A percentile compares a stretch with the other conserved stretches of the same genome.
These are phyloP conservation scores for Talaromyces liani DNA, from an alignment of 495 filamentous ascomycete species.

Conservation along the genomic window DNA sequence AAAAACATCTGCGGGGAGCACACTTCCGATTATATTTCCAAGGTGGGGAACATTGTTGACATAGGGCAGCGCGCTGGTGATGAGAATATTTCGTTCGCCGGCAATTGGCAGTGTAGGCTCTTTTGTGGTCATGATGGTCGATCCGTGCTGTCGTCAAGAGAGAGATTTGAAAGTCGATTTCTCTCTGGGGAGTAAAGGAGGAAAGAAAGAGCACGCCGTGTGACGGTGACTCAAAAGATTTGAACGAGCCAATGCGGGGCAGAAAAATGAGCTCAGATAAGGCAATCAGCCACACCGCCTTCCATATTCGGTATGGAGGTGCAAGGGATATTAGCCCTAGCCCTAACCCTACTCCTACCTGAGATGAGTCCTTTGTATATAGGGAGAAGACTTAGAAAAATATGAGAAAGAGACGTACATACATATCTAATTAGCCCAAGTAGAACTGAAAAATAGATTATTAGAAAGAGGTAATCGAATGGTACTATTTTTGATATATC, in stretches of 20 bases:
- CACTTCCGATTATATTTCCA: slow-evolving; percentile 88
- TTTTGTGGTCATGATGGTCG: not conserved
- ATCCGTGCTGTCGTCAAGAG: not conserved
- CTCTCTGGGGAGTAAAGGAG: not conserved
- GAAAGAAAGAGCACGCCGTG: not conserved
- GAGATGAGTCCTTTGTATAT: no score
- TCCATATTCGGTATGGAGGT: not conserved
- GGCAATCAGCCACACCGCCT: not conserved
- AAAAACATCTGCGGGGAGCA: slow-evolving; percentile 78
- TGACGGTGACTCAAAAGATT: not conserved
- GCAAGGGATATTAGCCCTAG: not conserved
- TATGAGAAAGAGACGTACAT: no score
- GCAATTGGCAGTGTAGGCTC: slow-evolving; percentile 17
- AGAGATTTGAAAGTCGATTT: not conserved
- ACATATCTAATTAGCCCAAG: no score
- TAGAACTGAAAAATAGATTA: no score
- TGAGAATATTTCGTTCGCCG: slow-evolving; percentile 29
- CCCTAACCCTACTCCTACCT: not conserved
- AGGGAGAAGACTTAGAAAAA: no score
- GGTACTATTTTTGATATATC: no score
- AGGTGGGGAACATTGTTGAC: slow-evolving; percentile 96
- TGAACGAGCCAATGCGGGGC: not conserved
- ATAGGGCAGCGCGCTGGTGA: slow-evolving; percentile 69
- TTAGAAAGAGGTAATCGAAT: no score
- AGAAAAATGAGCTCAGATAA: slow-evolving; percentile 2